phyloP scores from a whole-genome alignment of 352 stramenopile species.

The Phytophthora melonis region DNA sequence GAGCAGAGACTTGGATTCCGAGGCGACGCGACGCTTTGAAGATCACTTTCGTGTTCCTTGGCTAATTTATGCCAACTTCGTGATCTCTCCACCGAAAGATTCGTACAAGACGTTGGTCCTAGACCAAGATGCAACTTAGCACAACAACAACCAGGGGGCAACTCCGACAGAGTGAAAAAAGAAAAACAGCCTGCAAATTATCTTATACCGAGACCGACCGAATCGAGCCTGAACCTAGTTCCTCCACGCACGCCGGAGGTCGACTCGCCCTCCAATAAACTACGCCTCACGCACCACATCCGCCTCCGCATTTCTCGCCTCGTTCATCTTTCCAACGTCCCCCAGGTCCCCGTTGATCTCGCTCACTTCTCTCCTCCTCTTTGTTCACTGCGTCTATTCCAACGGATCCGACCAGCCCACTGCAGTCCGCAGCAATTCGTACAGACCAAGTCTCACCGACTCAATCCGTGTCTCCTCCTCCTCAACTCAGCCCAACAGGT shows the following conservation, averaged over 20 bases:
- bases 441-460: constrained; percentile 12
- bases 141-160: too few species aligned
- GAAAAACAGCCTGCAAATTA: constrained; percentile 32
- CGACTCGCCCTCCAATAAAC: constrained; percentile 27
- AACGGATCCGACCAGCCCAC: constrained; percentile 19
- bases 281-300: constrained; percentile 27
- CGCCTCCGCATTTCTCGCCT: constrained; percentile 9
- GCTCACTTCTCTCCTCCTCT: background rate
- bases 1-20: background rate
- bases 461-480: constrained; percentile 7
- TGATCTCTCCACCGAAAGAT: too few species aligned
- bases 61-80: background rate
- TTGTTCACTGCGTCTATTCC: constrained; percentile 27
- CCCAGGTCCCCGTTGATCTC: constrained; percentile 12
- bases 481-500: constrained; percentile 18
- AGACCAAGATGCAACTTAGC: too few species aligned
- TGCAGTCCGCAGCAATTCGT: constrained; percentile 10
- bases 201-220: constrained; percentile 35
- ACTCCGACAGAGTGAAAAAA: constrained; percentile 19
- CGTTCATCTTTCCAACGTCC: constrained; percentile 19
- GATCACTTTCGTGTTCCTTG: background rate
- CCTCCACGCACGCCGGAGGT: constrained; percentile 20
- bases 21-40: constrained; percentile 8
- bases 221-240: constrained; percentile 31
- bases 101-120: too few species aligned